Evolutionary conservation across 1,284 basidiomycete genomes (phyloP), one percentile per base, ranked within the genome.

Genomic region (Ganoderma resinaceum): DNA sequence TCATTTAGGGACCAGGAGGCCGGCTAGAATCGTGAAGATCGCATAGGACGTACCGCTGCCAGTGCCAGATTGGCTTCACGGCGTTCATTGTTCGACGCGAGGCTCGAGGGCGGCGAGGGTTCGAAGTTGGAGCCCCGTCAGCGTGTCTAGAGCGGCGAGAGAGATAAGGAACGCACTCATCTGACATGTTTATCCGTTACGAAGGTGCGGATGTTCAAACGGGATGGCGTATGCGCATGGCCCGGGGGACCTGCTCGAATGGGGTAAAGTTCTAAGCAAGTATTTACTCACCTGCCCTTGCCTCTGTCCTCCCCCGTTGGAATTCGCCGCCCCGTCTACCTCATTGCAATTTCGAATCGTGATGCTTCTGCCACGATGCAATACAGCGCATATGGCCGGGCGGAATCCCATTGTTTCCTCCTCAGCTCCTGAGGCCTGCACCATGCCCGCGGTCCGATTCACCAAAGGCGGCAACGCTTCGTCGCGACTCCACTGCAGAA

Each of bases 401-500:
- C 46, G 46, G 46, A 52, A 6, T 12, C 46, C 46, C 46, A 23
- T 12, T 26, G 42, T 43, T 8, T 8, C n/a, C 14, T 42, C 14
- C 16, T 18, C 40, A n/a, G n/a, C n/a, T n/a, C n/a, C n/a, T n/a
- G n/a, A n/a, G n/a, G n/a, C 46, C 23, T 52, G 46, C 23, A 23
- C 46, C 46, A n/a, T 52, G 5, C 46, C 23, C 46, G 14, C 46
- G n/a, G 46, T 52, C 46, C 3, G 23, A 26, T 26, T 52, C 29
- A 11, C 46, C 46, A 26, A 26, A 52, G 23, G 29, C 4, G 46
- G 46, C 23, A 23, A 52, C 46, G 46, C 12, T 26, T 52, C 11
- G 46, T 26, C 46, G 46, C 46, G 46, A 52, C 46, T 52, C 46
- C 46, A 23, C 46, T 52, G 46, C 11, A 52, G 46, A 52, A 52